phyloP scores from a whole-genome alignment of 163 green algal genomes.

The Coccomyxa subellipsoidea region DNA sequence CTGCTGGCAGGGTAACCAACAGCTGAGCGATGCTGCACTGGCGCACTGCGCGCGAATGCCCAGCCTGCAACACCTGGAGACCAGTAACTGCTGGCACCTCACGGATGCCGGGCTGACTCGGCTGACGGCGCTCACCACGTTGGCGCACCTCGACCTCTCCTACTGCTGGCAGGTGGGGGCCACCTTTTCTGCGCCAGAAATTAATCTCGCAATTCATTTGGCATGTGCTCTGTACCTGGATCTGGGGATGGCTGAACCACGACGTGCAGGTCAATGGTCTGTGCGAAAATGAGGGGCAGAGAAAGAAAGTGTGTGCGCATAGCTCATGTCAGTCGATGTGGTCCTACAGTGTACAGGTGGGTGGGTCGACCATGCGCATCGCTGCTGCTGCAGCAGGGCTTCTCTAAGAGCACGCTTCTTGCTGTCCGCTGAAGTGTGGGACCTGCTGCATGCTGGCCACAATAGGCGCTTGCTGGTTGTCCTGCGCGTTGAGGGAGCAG shows the following conservation, averaged over 20 bases:
- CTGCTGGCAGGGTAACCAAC: slow-evolving; percentile 16
- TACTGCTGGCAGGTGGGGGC: slow-evolving; percentile 27
- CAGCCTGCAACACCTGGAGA: slow-evolving; percentile 37
- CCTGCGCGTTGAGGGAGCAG: too few relatives aligned
- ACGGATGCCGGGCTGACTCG: slow-evolving; percentile 13
- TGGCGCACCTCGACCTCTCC: slow-evolving; percentile 38
- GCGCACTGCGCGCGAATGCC: neutral
- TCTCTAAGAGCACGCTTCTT: too few relatives aligned
- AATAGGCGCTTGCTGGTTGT: too few relatives aligned
- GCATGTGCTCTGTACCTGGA: neutral
- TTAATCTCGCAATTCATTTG: neutral
- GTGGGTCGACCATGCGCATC: too few relatives aligned
- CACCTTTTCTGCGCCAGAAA: too few relatives aligned
- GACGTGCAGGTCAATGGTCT: too few relatives aligned
- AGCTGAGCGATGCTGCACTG: slow-evolving; percentile 6
- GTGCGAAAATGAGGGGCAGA: neutral
- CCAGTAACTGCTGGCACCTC: slow-evolving; percentile 38
- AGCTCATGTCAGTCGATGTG: neutral
- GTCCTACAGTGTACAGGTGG: too few relatives aligned
- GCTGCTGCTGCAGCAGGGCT: too few relatives aligned
- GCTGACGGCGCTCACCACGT: slow-evolving; percentile 20
- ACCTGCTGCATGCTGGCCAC: too few relatives aligned
- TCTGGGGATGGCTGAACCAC: neutral
- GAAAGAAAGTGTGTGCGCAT: neutral
- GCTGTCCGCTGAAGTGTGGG: too few relatives aligned